These are phyloP conservation scores for Baorangia bicolor DNA, from an alignment of 768 basidiomycete species.

Conservation along the genomic window DNA sequence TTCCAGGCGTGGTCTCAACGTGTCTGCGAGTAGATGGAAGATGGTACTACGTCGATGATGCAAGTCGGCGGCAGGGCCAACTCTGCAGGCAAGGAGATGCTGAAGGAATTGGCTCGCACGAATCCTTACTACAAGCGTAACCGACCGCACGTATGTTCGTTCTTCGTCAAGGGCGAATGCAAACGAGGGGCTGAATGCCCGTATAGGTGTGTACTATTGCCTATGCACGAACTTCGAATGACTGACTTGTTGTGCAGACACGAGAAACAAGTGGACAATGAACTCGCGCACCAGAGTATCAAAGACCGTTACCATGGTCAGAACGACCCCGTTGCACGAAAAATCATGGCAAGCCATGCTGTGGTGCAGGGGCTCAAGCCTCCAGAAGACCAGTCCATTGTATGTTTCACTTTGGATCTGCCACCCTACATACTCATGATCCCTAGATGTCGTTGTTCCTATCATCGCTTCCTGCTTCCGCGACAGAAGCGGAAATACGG, in stretches of 20 bases:
- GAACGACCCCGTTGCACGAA: conserved; percentile 92
- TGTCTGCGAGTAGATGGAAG: conserved; percentile 55
- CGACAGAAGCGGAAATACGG: conserved; percentile 73
- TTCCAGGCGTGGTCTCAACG: not conserved
- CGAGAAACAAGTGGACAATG: conserved; percentile 83
- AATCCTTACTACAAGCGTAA: conserved; percentile 99
- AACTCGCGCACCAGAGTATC: conserved; percentile 87
- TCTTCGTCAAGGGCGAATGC: conserved; percentile 95
- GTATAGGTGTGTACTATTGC: conserved; percentile 52
- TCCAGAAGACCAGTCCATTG: conserved; percentile 85
- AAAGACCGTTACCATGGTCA: conserved; percentile 91
- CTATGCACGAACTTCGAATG: not conserved
- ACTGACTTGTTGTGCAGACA: conserved; percentile 50
- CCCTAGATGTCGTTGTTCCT: conserved; percentile 82
- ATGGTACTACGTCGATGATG: conserved; percentile 59
- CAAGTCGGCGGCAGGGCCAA: conserved; percentile 56
- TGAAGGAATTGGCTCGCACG: conserved; percentile 90
- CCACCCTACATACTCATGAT: conserved; percentile 1
- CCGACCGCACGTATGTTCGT: conserved; percentile 89
- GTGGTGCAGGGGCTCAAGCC: conserved; percentile 80
- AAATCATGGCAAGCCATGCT: conserved; percentile 81
- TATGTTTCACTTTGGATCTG: conserved; percentile 42
- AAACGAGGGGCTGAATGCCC: conserved; percentile 91
- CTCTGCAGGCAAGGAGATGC: conserved; percentile 92
- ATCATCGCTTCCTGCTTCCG: conserved; percentile 65